These are phyloP conservation scores for Candida silvicultrix DNA, from an alignment of 805 yeast genomes.

Conservation along the genomic window DNA sequence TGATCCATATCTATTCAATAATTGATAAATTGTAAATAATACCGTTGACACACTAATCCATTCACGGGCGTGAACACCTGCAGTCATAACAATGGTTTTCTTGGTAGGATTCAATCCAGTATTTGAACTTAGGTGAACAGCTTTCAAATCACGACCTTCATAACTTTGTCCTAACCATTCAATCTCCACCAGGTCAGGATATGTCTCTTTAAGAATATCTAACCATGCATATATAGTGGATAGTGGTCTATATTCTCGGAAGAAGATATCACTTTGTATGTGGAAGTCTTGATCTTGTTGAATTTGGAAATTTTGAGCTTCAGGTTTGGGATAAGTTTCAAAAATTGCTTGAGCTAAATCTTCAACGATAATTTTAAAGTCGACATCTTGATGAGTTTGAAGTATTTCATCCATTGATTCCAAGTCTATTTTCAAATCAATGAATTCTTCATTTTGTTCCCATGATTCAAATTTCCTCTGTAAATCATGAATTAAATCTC, in stretches of 20 bases:
- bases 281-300: conserved; percentile 6
- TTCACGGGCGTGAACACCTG: conserved; percentile 87
- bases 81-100: conserved; percentile 68
- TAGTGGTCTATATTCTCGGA: conserved; percentile 62
- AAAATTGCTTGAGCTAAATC: conserved; percentile 52
- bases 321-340: conserved; percentile 39
- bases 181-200: conserved; percentile 54
- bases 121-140: conserved; percentile 54
- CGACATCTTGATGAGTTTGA: conserved; percentile 5
- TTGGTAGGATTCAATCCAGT: conserved; percentile 36
- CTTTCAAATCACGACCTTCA: conserved; percentile 68
- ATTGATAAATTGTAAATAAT: conserved; percentile 44
- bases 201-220: conserved; percentile 50
- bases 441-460: conserved; percentile 39
- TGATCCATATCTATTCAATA: conserved; percentile 41
- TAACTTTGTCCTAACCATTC: conserved; percentile 70
- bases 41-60: conserved; percentile 77
- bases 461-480: conserved; percentile 32
- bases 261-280: conserved; percentile 47
- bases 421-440: conserved; percentile 35
- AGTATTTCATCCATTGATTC: conserved; percentile 1
- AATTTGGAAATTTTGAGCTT: conserved; percentile 4
- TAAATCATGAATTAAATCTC: conserved; percentile 3
- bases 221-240: conserved; percentile 70
- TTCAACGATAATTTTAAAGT: conserved; percentile 38